These are phyloP conservation scores for Bacidia rubella DNA, from an alignment of 495 filamentous ascomycete genomes.

Conservation along the genomic window DNA sequence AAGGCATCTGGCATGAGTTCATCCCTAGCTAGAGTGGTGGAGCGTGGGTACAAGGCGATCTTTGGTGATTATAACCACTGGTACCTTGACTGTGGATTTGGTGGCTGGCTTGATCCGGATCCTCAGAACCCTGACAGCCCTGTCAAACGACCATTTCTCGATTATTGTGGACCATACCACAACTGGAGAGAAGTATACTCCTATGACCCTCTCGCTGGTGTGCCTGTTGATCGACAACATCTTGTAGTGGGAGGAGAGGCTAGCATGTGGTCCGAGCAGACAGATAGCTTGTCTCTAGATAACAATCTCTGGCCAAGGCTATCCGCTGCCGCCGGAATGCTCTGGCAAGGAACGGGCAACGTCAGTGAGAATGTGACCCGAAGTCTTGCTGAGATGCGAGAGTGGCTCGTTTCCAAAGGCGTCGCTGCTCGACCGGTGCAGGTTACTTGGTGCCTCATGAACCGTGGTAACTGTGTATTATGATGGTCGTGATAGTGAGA, in stretches of 20 bases:
- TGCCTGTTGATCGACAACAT: constrained; percentile 31
- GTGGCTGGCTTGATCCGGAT: constrained; percentile 10
- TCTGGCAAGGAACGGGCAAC: constrained; percentile 66
- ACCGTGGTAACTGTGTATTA: constrained; percentile 18
- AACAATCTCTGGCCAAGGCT: constrained; percentile 28
- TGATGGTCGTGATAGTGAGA: too few species aligned
- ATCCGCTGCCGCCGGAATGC: constrained; percentile 55
- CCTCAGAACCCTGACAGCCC: constrained; percentile 3
- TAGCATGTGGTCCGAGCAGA: constrained; percentile 28
- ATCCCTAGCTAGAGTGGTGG: too few species aligned
- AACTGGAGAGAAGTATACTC: constrained; percentile 64
- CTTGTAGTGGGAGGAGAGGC: constrained; percentile 13
- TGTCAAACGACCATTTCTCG: constrained; percentile 44
- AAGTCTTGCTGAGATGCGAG: constrained; percentile 54
- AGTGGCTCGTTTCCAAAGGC: constrained; percentile 53
- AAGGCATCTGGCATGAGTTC: too few species aligned
- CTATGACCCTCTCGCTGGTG: constrained; percentile 52
- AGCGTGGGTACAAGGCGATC: constrained; percentile 50
- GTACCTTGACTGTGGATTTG: constrained; percentile 49
- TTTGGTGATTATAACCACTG: constrained; percentile 62
- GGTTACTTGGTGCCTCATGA: constrained; percentile 38
- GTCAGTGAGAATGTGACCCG: constrained; percentile 41
- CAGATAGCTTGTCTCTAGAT: constrained; percentile 54
- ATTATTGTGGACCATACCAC: constrained; percentile 63
- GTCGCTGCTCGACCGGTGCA: constrained; percentile 44